These are phyloP conservation scores for Apiospora phragmitis DNA, from an alignment of 2,329 filamentous ascomycete species.

Conservation along the genomic window DNA sequence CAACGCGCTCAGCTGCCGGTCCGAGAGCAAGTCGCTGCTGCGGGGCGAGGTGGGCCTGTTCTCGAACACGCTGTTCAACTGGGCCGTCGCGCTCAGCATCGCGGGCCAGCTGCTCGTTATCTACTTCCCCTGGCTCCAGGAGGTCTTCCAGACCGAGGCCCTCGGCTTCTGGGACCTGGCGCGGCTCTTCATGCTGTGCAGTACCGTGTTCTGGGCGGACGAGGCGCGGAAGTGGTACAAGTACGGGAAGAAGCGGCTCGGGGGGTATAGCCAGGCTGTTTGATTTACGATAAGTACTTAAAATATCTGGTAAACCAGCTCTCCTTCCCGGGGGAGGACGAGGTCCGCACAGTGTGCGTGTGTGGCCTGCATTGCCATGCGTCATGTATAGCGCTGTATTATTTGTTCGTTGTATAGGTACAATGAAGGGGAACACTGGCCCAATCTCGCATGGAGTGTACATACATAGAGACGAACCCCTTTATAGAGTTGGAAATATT, in stretches of 20 bases:
- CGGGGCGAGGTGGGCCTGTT: conserved; percentile 82
- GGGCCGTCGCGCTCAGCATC: conserved; percentile 83
- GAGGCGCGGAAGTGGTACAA: conserved; percentile 81
- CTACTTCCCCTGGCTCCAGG: conserved; percentile 90
- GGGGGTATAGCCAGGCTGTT: conserved; percentile 66
- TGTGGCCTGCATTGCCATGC: not conserved
- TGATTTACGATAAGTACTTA: conserved; percentile 32
- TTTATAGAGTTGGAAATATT: not conserved
- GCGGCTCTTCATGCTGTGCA: conserved; percentile 73
- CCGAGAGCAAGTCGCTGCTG: conserved; percentile 85
- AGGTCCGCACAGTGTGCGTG: not conserved
- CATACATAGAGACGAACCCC: not conserved
- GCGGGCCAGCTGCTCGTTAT: conserved; percentile 88
- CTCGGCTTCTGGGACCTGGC: conserved; percentile 73
- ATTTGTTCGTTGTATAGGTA: conserved; percentile 10
- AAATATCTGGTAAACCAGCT: not conserved
- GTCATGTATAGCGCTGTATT: conserved; percentile 8
- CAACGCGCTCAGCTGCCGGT: conserved; percentile 91
- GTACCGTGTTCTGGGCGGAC: conserved; percentile 93
- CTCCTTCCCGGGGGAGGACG: not conserved
- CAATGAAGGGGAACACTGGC: not conserved
- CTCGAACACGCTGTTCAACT: conserved; percentile 93
- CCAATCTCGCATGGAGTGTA: not conserved
- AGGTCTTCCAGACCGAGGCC: conserved; percentile 94
- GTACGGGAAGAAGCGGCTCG: conserved; percentile 57